Percentiles rank a stretch among this genome's conserved stretches.
Evolutionary conservation across 164 flowering plant genomes (phyloP).

Genomic region (Dillenia suffruticosa): DNA sequence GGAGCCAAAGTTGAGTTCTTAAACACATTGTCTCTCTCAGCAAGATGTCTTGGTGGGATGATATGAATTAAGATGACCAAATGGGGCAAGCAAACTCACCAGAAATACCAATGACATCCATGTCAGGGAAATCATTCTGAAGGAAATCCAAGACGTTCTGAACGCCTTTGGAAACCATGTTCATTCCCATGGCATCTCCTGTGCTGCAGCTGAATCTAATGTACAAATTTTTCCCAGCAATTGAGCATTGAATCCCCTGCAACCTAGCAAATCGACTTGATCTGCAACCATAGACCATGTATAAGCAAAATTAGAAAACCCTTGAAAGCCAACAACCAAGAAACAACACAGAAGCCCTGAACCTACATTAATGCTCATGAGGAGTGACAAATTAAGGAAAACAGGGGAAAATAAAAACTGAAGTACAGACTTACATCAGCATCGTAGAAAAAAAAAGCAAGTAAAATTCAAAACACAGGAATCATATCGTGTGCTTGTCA

Average conservation of each 20-base stretch:
- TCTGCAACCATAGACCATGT: conserved; percentile 29
- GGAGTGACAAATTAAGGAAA: too few species aligned
- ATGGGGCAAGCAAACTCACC: conserved; percentile 28
- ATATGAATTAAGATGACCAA: neutral
- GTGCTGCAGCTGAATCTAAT: conserved; percentile 76
- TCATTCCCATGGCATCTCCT: conserved; percentile 98
- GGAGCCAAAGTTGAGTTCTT: too few species aligned
- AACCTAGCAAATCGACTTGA: conserved; percentile 87
- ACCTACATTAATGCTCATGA: too few species aligned
- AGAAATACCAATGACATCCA: conserved; percentile 81
- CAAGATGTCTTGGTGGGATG: too few species aligned
- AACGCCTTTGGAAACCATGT: conserved; percentile 93
- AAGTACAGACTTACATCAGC: too few species aligned
- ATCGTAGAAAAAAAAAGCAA: neutral
- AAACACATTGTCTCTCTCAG: too few species aligned
- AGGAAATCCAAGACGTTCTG: conserved; percentile 85
- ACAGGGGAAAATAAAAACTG: too few species aligned
- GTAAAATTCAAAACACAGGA: too few species aligned
- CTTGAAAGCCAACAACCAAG: too few species aligned
- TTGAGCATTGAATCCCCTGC: conserved; percentile 58
- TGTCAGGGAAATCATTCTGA: conserved; percentile 67
- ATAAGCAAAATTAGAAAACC: conserved; percentile 4
- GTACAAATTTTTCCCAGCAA: conserved; percentile 76
- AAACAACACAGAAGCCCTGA: too few species aligned
- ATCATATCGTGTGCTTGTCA: too few species aligned